A percentile compares a stretch with the other conserved stretches of the same genome.
Conservation (phyloP, 805 yeast species). For the Cyberlindnera samutprakarnensis region DNA sequence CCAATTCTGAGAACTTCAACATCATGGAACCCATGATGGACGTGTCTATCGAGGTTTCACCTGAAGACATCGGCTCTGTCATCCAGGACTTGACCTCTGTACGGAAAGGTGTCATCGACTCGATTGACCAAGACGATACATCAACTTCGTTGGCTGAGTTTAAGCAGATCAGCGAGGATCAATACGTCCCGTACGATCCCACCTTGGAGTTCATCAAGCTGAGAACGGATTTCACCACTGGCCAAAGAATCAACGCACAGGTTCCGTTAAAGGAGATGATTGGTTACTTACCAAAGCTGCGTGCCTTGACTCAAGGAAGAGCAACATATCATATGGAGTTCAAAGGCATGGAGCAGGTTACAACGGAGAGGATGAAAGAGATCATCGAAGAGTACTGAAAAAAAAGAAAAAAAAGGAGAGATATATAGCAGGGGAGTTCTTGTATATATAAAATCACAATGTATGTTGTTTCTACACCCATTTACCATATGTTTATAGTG, state of each 20-base stretch:
- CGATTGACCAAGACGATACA: constrained; percentile 58
- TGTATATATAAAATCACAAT: constrained; percentile 1
- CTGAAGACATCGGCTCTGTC: constrained; percentile 73
- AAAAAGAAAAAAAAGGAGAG: not conserved
- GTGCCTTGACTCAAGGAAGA: constrained; percentile 86
- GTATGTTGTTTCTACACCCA: too few relatives aligned
- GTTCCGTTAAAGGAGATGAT: constrained; percentile 88
- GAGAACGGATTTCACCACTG: constrained; percentile 16
- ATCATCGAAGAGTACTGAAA: constrained; percentile 12
- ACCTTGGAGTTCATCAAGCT: constrained; percentile 32
- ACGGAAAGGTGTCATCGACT: constrained; percentile 65
- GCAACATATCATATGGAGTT: constrained; percentile 78
- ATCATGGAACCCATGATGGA: constrained; percentile 87
- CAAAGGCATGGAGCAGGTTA: constrained; percentile 62
- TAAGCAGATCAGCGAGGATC: constrained; percentile 46
- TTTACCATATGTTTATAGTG: too few relatives aligned
- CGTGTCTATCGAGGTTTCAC: constrained; percentile 56
- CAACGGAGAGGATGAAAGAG: constrained; percentile 39
- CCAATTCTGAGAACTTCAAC: constrained; percentile 29
- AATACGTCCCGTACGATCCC: constrained; percentile 74
- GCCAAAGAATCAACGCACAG: constrained; percentile 59
- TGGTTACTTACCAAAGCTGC: constrained; percentile 69
- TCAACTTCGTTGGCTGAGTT: constrained; percentile 38
- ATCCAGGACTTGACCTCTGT: constrained; percentile 77
- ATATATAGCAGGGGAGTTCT: not conserved